phyloP scores from a whole-genome alignment of 2,329 filamentous ascomycete genomes.

The Ceratocystis alfenasii region DNA sequence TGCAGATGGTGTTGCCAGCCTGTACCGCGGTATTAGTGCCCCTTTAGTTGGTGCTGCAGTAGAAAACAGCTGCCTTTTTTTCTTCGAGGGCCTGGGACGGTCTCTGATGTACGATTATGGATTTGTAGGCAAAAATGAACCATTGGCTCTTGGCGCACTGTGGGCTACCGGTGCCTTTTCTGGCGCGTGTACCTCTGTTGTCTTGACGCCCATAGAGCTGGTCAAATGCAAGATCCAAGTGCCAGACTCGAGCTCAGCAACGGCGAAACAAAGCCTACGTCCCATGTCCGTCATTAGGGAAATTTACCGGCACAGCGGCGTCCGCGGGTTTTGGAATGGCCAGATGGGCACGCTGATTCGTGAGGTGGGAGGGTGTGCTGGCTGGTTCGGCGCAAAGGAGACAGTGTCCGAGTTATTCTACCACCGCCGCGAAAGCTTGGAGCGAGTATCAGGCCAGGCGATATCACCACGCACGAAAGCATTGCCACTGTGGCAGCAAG shows the following conservation, averaged over 20 bases:
- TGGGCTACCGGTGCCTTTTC: constrained; percentile 73
- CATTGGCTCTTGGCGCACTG: constrained; percentile 62
- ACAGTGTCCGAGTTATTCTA: constrained; percentile 62
- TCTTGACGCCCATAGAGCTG: constrained; percentile 89
- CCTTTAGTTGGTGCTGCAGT: constrained; percentile 82
- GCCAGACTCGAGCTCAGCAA: constrained; percentile 30
- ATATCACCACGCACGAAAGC: constrained; percentile 48
- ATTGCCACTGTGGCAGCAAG: constrained; percentile 75
- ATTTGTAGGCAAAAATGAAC: constrained; percentile 39
- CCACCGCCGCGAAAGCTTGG: constrained; percentile 38
- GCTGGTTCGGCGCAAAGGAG: constrained; percentile 92
- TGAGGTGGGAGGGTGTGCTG: constrained; percentile 82
- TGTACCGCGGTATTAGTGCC: constrained; percentile 88
- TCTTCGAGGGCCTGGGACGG: constrained; percentile 70
- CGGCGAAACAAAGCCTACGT: constrained; percentile 37
- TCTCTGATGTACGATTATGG: constrained; percentile 47
- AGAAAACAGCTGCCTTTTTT: constrained; percentile 85
- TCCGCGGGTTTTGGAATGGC: constrained; percentile 87
- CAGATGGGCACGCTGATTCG: constrained; percentile 87
- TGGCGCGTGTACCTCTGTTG: constrained; percentile 77
- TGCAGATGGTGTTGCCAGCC: constrained; percentile 62
- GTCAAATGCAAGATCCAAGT: constrained; percentile 99
- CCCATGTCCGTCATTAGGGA: constrained; percentile 62
- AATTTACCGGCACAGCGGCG: constrained; percentile 69
- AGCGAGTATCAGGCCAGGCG: constrained; percentile 34